These are phyloP conservation scores for Candida fluviatilis DNA, from an alignment of 805 yeast genomes.

Conservation along the genomic window DNA sequence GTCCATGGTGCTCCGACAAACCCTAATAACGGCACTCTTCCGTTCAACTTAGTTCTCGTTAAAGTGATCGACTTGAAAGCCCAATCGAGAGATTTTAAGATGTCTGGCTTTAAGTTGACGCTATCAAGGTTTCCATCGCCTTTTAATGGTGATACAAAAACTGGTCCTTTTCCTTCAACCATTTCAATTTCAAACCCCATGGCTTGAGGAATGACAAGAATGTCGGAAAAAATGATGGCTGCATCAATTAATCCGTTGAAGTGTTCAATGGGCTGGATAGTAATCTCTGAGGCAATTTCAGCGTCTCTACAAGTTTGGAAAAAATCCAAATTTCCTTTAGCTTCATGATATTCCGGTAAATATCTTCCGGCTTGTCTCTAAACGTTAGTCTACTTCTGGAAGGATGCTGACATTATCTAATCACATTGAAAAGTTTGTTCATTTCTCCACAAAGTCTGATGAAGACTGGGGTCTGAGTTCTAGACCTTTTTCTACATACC, in stretches of 20 bases:
- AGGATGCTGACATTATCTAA: no score
- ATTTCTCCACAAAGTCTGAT: no score
- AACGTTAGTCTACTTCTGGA: background rate
- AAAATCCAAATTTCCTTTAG: conserved; percentile 80
- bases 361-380: conserved; percentile 95
- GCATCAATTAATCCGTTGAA: conserved; percentile 90
- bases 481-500: conserved; percentile 47
- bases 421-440: no score
- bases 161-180: conserved; percentile 94
- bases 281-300: conserved; percentile 87
- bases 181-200: conserved; percentile 94
- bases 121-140: conserved; percentile 60
- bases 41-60: conserved; percentile 81
- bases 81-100: conserved; percentile 80
- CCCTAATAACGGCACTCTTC: conserved; percentile 91
- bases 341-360: conserved; percentile 86
- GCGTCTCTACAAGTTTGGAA: conserved; percentile 95
- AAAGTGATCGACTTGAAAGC: conserved; percentile 89
- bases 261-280: conserved; percentile 92
- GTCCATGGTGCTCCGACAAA: conserved; percentile 99
- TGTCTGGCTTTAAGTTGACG: conserved; percentile 62
- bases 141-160: conserved; percentile 84
- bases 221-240: conserved; percentile 94
- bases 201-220: conserved; percentile 95
- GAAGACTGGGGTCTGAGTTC: no score